These are phyloP conservation scores for Phialemoniopsis sp. DNA, from an alignment of 2,329 filamentous ascomycete genomes.

Conservation along the genomic window DNA sequence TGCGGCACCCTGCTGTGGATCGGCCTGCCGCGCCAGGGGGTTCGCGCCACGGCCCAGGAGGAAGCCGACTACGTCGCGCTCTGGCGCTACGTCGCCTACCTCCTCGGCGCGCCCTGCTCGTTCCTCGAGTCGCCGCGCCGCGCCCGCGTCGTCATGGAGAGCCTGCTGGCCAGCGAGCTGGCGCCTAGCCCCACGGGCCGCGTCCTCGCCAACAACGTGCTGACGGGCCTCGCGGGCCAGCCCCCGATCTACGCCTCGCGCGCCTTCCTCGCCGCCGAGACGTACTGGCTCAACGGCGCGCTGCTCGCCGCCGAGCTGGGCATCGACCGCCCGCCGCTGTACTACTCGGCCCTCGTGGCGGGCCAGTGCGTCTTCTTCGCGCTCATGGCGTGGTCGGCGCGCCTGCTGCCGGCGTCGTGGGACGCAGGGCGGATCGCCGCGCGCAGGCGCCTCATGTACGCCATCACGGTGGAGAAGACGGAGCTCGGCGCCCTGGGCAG, in stretches of 20 bases:
- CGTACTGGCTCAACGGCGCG: conserved; percentile 66
- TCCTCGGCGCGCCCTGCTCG: conserved; percentile 65
- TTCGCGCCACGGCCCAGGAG: conserved; percentile 59
- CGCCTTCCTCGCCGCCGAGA: conserved; percentile 64
- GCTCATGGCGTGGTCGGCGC: conserved; percentile 41
- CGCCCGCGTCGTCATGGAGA: conserved; percentile 64
- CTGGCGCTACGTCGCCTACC: conserved; percentile 70
- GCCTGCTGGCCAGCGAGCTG: conserved; percentile 62
- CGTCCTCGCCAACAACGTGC: conserved; percentile 71
- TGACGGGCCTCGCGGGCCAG: conserved; percentile 60
- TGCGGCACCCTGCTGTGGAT: conserved; percentile 64
- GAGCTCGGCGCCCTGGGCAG: not conserved
- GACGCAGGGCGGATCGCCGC: conserved; percentile 4
- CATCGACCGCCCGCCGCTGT: conserved; percentile 49
- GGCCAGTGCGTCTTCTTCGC: conserved; percentile 67
- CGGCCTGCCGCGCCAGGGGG: conserved; percentile 67
- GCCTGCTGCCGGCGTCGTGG: conserved; percentile 31
- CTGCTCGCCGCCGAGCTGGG: conserved; percentile 56
- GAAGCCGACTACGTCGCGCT: conserved; percentile 67
- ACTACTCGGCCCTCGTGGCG: conserved; percentile 56
- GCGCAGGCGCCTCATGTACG: not conserved
- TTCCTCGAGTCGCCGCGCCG: conserved; percentile 51
- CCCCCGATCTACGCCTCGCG: conserved; percentile 62
- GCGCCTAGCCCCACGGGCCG: conserved; percentile 58
- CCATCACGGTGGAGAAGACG: not conserved